These are phyloP conservation scores for Salvia sclarea DNA, from an alignment of 305 asterid species.

Conservation along the genomic window DNA sequence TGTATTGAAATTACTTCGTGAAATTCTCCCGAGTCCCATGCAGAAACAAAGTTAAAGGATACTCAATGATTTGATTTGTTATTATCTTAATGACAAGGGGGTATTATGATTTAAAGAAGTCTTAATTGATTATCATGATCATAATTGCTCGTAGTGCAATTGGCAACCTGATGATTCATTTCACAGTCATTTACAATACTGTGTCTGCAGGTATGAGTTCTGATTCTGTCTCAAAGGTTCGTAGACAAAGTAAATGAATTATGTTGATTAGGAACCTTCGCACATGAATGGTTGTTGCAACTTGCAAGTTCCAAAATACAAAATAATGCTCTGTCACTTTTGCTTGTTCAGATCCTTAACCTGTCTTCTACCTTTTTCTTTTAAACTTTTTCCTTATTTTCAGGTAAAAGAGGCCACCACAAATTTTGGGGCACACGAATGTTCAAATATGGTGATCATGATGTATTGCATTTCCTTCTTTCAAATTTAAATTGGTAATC, in stretches of 20 bases:
- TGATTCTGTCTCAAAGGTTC: conserved; percentile 7
- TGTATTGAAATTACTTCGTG: neutral
- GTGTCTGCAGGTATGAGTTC: conserved; percentile 7
- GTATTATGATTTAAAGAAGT: neutral
- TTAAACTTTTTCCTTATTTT: conserved; percentile 24
- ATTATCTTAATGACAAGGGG: neutral
- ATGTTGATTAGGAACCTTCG: neutral
- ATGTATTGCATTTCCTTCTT: conserved; percentile 95
- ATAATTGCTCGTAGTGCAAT: conserved; percentile 15
- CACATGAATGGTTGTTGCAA: conserved; percentile 8
- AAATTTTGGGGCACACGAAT: conserved; percentile 99
- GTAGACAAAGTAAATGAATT: neutral
- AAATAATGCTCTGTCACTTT: neutral
- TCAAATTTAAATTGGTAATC: conserved; percentile 93
- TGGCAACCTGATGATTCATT: conserved; percentile 12
- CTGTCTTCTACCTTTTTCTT: conserved; percentile 13
- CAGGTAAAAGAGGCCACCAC: conserved; percentile 97
- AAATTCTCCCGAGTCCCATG: conserved; percentile 1
- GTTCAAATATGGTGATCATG: conserved; percentile 92
- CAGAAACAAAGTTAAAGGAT: neutral
- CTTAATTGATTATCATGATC: conserved; percentile 12
- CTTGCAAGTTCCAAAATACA: neutral
- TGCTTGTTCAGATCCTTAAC: conserved; percentile 21
- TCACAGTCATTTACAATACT: neutral
- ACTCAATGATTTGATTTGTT: neutral